A percentile compares a stretch with the other conserved stretches of the same genome.
Conservation (phyloP, 495 filamentous ascomycete genomes). For the Daldinia loculata region DNA sequence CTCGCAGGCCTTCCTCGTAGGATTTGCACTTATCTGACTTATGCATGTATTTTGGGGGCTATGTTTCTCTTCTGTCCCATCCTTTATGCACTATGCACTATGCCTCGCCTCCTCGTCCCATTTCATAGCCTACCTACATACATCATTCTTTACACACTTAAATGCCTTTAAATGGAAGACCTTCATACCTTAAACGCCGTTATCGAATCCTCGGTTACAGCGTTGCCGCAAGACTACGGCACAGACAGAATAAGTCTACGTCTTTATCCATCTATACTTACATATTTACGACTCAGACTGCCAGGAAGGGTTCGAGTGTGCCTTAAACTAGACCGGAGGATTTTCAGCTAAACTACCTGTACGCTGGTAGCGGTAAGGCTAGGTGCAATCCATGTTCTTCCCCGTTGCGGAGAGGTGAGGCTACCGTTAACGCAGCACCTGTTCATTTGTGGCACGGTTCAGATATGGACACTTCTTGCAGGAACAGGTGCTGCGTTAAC, state of each 20-base stretch:
- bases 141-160: too few relatives aligned
- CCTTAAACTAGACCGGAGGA: slow-evolving; percentile 11
- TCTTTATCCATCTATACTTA: background rate
- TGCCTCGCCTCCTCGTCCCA: slow-evolving; percentile 10
- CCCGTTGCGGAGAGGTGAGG: slow-evolving; percentile 33
- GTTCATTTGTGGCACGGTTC: too few relatives aligned
- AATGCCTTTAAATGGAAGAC: background rate
- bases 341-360: slow-evolving; percentile 25
- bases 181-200: slow-evolving; percentile 3
- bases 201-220: slow-evolving; percentile 18
- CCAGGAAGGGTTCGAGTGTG: background rate
- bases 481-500: too few relatives aligned
- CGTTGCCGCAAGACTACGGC: slow-evolving; percentile 6
- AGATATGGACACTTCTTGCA: too few relatives aligned
- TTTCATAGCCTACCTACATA: background rate
- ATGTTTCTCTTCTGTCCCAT: slow-evolving; percentile 11
- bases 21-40: background rate
- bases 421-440: too few relatives aligned
- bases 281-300: background rate
- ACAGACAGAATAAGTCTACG: background rate
- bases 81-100: background rate
- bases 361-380: slow-evolving; percentile 28
- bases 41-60: slow-evolving; percentile 20
- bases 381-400: slow-evolving; percentile 3
- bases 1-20: slow-evolving; percentile 10